Evolutionary conservation across 2,329 filamentous ascomycete genomes (phyloP), one percentile per base, ranked within the genome.

Genomic region (Cryoendolithus antarcticus): DNA sequence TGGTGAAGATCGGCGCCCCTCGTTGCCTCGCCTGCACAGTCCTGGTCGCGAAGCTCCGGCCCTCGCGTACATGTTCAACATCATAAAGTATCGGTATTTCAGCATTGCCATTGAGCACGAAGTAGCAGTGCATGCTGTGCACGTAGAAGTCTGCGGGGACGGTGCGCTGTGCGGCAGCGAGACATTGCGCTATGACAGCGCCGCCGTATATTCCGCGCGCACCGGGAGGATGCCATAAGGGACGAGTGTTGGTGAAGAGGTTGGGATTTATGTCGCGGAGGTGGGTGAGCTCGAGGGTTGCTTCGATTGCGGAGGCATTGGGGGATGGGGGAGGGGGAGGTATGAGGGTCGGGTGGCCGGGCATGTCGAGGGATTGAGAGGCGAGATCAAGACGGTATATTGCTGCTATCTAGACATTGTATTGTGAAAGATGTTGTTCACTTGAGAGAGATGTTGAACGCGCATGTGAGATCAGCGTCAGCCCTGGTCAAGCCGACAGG

Each of bases 41-140:
- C 39, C 91, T 74, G 30, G 91, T 96, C 39, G 85, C 80, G 60
- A 88, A 98, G 37, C 82, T 88, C 43, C 81, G 78, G 6, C 91
- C 91, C 57, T 93, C 86, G 40, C 91, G 80, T 35, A 98, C 86
- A 38, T 84, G 76, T 66, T 96, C 91, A 34, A 98, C 91, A 58
- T 95, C 85, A 66, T 94, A 96, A 45, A 95, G 72, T 48, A 96
- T 82, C 27, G 91, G 89, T 11, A 91, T 80, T 44, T 82, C 76
- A 9, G 77, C 72, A 55, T 89, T 83, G 21, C 91, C 91, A 4
- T 89, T 88, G 2, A 96, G 77, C 28, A 98, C 79, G 62, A 98
- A 98, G 69, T 96, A 98, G 74, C 91, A 96, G 72, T 98, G 91
- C 82, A 93, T 95, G 57, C 82, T 89, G 69, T 98, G 91, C 36